Conservation (phyloP, 2,329 filamentous ascomycete species). For the Diaporthe eres region DNA sequence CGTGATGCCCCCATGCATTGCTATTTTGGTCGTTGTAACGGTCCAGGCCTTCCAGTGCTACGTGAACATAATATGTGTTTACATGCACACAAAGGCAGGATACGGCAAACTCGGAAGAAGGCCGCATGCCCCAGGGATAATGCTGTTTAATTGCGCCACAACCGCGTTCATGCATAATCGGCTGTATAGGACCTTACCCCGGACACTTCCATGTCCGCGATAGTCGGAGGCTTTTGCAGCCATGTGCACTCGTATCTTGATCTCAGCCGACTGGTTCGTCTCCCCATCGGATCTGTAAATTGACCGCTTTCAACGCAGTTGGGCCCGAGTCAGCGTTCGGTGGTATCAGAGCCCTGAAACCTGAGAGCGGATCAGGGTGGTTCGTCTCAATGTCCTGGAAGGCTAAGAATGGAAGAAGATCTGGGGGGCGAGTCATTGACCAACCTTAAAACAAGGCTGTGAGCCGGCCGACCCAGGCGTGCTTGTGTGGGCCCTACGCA, state of each 20-base stretch:
- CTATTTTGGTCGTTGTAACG: constrained; percentile 12
- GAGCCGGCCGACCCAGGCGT: constrained; percentile 18
- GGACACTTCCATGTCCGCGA: constrained; percentile 24
- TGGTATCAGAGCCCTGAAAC: constrained; percentile 26
- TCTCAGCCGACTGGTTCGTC: background rate
- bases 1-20: background rate
- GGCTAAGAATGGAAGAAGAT: constrained; percentile 29
- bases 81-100: background rate
- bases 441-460: constrained; percentile 30
- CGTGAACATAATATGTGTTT: background rate
- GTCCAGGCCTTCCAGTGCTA: background rate
- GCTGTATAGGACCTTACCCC: background rate
- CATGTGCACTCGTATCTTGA: constrained; percentile 12
- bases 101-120: constrained; percentile 11
- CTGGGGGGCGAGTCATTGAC: constrained; percentile 30
- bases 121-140: background rate
- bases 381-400: constrained; percentile 25
- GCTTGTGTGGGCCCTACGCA: background rate
- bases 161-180: constrained; percentile 7
- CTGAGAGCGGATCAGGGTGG: constrained; percentile 23
- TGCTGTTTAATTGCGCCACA: constrained; percentile 9
- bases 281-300: background rate
- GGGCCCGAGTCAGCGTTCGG: constrained; percentile 14
- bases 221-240: background rate
- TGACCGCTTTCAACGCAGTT: background rate